These are phyloP conservation scores for Cotoneaster glaucophyllus DNA, from an alignment of 306 rosid genomes.

Conservation along the genomic window DNA sequence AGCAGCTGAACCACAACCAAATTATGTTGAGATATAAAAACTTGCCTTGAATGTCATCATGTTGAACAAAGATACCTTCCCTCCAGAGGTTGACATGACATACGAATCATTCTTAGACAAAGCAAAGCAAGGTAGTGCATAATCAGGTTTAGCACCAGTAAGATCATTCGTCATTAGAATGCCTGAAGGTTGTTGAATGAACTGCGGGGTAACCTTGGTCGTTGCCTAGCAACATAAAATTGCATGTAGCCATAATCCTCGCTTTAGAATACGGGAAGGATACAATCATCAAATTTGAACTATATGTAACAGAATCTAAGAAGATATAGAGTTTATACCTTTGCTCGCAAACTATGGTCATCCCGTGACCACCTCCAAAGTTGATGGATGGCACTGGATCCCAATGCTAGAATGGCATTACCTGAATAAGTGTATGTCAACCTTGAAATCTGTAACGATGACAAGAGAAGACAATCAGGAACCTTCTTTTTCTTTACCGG, in stretches of 20 bases:
- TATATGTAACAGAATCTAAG: too few relatives aligned
- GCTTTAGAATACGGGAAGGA: background rate
- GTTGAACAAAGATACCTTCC: slow-evolving; percentile 80
- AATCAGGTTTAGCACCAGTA: slow-evolving; percentile 50
- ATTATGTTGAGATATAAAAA: background rate
- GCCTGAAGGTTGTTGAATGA: slow-evolving; percentile 77
- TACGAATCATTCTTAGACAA: slow-evolving; percentile 84
- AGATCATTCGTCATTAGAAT: slow-evolving; percentile 71
- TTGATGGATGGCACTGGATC: slow-evolving; percentile 72
- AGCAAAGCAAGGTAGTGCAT: slow-evolving; percentile 63
- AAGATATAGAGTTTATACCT: slow-evolving; percentile 27
- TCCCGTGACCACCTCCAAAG: slow-evolving; percentile 75
- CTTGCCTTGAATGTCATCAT: slow-evolving; percentile 81
- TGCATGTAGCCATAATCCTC: slow-evolving; percentile 20
- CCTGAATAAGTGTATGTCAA: slow-evolving; percentile 77
- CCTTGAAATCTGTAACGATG: slow-evolving; percentile 63
- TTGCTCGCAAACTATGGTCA: slow-evolving; percentile 47
- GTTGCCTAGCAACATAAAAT: slow-evolving; percentile 47
- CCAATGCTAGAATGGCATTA: slow-evolving; percentile 70
- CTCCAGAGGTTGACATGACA: slow-evolving; percentile 90
- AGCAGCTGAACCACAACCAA: background rate
- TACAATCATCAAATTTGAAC: background rate
- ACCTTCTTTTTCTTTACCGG: background rate
- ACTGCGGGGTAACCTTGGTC: slow-evolving; percentile 57
- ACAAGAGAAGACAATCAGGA: slow-evolving; percentile 14